Conservation (phyloP, 2,329 filamentous ascomycete species). For the Botryotinia calthae region DNA sequence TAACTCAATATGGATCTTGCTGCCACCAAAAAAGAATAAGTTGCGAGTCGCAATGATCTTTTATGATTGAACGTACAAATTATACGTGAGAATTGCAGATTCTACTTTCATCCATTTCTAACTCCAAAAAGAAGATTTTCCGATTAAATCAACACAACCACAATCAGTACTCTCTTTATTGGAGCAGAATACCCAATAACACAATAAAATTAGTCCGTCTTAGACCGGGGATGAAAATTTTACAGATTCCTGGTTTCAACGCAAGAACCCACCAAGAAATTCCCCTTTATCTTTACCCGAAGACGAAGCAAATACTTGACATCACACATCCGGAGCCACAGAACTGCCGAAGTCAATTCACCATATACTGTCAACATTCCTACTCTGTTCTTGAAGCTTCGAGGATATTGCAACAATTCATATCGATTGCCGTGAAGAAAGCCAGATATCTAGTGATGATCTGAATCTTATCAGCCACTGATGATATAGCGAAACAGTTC, state of each 20-base stretch:
- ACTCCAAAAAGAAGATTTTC: slow-evolving; percentile 25
- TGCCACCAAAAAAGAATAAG: too few relatives aligned
- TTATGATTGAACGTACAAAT: too few relatives aligned
- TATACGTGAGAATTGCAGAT: too few relatives aligned
- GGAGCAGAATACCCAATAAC: slow-evolving; percentile 4
- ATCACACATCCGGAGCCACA: slow-evolving; percentile 47
- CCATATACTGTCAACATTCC: not conserved
- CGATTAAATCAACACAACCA: slow-evolving; percentile 21
- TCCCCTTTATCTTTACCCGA: slow-evolving; percentile 35
- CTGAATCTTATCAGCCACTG: not conserved
- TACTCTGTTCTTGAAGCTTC: not conserved
- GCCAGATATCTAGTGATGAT: not conserved
- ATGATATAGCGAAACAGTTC: not conserved
- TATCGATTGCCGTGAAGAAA: not conserved
- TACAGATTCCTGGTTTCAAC: slow-evolving; percentile 29
- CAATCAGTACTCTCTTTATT: slow-evolving; percentile 24
- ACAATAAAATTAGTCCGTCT: slow-evolving; percentile 3
- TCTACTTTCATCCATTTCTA: slow-evolving; percentile 22
- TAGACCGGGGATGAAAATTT: slow-evolving; percentile 9
- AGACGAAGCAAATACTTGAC: slow-evolving; percentile 40
- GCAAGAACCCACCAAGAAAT: slow-evolving; percentile 32
- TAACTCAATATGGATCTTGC: too few relatives aligned
- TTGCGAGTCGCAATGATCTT: too few relatives aligned
- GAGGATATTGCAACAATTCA: not conserved
- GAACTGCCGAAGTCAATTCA: slow-evolving; percentile 56